Evolutionary conservation across 2,329 filamentous ascomycete genomes (phyloP), one percentile per base, ranked within the genome.

Genomic region (Parafenestella ontariensis): DNA sequence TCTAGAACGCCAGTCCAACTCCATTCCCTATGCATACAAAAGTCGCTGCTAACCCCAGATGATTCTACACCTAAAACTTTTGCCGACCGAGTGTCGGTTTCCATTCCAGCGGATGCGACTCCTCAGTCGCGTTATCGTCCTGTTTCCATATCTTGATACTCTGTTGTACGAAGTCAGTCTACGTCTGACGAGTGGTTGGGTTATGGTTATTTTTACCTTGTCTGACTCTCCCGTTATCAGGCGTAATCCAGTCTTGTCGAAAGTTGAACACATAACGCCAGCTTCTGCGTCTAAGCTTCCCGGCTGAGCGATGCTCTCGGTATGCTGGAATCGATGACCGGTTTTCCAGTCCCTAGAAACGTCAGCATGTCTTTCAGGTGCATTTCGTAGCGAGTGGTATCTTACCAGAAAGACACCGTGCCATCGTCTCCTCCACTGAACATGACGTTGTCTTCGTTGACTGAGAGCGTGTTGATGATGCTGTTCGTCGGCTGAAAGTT

Each of bases 401-500:
- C 36, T 23, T 40, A 40, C 36, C 21, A 99, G 81, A 99, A 99
- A 64, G 87, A 91, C 82, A 98, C 95, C 31, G 91, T 96, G 36
- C 96, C 95, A 67, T 99, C 97, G 71, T 99, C 95, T 42, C 89
- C 94, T 52, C 95, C 95, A 2, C 92, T 95, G 77, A 99, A 97
- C 54, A 99, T 78, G 15, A 98, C 91, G 68, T 97, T 95, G 73
- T 97, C 92, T 69, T 96, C 91, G 75, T 99, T 99, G 28, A 95
- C 92, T 39, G 92, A 85, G 41, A 99, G 80, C 0, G 92, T 92
- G 78, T 99, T 99, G 80, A 99, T 94, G 74, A 99, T 96, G 56
- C 92, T 87, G 70, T 97, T 97, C 71, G 98, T 94, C 4, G 94
- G 94, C 39, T 96, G 91, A 70, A 98, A 98, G 73, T 98, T 98